Evolutionary conservation across 202 grass and related monocot species (phyloP).

Genomic region (Schoenoplectus tabernaemontani): DNA sequence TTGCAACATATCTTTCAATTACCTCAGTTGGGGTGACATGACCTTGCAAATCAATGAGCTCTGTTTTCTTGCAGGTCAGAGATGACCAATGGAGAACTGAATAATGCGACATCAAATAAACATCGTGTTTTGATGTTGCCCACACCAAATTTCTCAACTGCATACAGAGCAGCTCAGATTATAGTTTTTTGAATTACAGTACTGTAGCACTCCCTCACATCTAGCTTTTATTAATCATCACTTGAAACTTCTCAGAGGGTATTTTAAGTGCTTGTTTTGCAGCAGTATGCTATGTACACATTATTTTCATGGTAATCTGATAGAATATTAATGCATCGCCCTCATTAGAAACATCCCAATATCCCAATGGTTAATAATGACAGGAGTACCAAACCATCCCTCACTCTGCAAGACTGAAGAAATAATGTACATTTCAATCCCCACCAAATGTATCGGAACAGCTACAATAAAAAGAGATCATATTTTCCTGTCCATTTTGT

Average conservation of each 20-base stretch:
- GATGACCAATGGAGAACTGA: conserved; percentile 80
- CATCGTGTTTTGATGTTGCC: conserved; percentile 77
- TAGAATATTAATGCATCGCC: background rate
- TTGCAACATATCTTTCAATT: conserved; percentile 4
- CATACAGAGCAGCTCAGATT: conserved; percentile 17
- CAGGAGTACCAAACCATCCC: background rate
- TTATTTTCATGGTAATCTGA: background rate
- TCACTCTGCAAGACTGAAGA: background rate
- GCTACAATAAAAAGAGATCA: background rate
- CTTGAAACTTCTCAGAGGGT: background rate
- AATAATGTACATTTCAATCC: background rate
- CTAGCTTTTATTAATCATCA: background rate
- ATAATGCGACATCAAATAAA: conserved; percentile 63
- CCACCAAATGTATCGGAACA: background rate
- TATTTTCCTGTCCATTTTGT: background rate
- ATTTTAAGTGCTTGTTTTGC: background rate
- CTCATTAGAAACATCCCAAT: background rate
- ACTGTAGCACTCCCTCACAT: background rate
- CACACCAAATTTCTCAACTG: conserved; percentile 92
- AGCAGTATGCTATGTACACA: background rate
- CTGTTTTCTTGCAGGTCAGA: conserved; percentile 37
- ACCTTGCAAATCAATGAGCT: conserved; percentile 65
- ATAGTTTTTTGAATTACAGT: background rate
- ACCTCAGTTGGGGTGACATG: conserved; percentile 56
- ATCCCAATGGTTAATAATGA: background rate